Base-by-base conservation (phyloP, 2,329 filamentous ascomycete species). In the Fusarium sp. region DNA sequence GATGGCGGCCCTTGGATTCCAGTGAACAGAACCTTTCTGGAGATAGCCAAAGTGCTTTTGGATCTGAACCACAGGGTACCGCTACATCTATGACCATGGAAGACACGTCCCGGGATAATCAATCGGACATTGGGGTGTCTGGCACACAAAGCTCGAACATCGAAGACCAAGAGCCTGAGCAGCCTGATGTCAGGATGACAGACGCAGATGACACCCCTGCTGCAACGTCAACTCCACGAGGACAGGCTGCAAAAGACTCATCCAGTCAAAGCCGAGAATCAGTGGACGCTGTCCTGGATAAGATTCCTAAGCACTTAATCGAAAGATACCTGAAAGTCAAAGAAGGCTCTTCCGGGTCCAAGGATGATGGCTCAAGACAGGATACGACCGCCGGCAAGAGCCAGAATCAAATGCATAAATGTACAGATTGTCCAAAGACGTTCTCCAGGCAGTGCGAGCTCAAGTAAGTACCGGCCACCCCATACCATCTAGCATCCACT, bases 381-480 rank as follows among this genome's bases (percentile, higher is more conserved):
- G 72, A 79, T 31, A 57, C 51, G 4, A 11, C 36, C 12, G 46
- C 33, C 36, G 42, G 53, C n/a, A 76, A 71, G 31, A 70, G 67
- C 27, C 70, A 72, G 29, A 22, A n/a, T 6, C 59, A 72, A 24
- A 27, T 70, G 12, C 59, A 75, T 14, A 64, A 64, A 12, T 89
- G 87, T 66, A 20, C 64, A 29, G 62, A 75, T 0, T 91, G 89
- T 62, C 6, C 35, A 5, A 91, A 89, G 74, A 70, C 63, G 1
- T 90, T 87, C 64, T 74, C 70, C 5, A 84, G 89, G 38, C 85
- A 77, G 33, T 91, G 88, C 75, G 89, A 91, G 76, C 82, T 91
- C 31, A 91, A 86, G 89, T 91, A 84, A 67, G 85, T 73, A 7
- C 27, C 16, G 27, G 31, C 24, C 2, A 29, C 12, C 20, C 51